phyloP scores from a whole-genome alignment of 805 yeast species.

The Scheffersomyces spartinae region DNA sequence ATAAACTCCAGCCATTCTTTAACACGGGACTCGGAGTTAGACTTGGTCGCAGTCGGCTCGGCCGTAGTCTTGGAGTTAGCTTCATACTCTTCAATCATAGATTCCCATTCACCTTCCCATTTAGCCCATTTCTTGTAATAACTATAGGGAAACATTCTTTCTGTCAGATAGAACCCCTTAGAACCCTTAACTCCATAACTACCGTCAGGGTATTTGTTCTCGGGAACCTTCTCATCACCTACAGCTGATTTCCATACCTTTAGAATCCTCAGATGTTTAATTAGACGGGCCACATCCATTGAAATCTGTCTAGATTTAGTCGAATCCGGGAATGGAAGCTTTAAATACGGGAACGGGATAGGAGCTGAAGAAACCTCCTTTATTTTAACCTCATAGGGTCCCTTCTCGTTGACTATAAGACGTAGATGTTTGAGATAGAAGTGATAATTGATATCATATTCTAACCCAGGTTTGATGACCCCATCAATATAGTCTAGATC shows the following conservation, averaged over 20 bases:
- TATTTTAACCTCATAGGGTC: conserved; percentile 24
- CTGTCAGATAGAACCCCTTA: conserved; percentile 15
- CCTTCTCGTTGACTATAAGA: conserved; percentile 16
- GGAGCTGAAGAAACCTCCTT: conserved; percentile 20
- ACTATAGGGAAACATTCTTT: conserved; percentile 16
- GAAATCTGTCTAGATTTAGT: conserved; percentile 10
- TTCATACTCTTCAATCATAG: conserved; percentile 6
- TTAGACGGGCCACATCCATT: conserved; percentile 20
- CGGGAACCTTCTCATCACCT: conserved; percentile 3
- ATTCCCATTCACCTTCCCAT: conserved; percentile 27
- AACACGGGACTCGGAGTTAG: conserved; percentile 2
- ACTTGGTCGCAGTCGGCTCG: conserved; percentile 1
- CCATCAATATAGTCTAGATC: conserved; percentile 20
- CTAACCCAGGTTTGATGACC: conserved; percentile 21
- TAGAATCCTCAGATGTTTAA: conserved; percentile 10
- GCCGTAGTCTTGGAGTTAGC: conserved; percentile 2
- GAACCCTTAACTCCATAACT: conserved; percentile 17
- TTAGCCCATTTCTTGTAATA: conserved; percentile 15
- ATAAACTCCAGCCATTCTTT: conserved; percentile 6
- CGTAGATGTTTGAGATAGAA: conserved; percentile 12
- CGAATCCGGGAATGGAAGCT: conserved; percentile 14
- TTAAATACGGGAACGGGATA: conserved; percentile 15
- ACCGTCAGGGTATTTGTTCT: conserved; percentile 13
- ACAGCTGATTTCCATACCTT: conserved; percentile 16
- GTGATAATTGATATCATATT: conserved; percentile 18